phyloP scores from a whole-genome alignment of 148 eudicot genomes.

The Rhododendron griersonianum region DNA sequence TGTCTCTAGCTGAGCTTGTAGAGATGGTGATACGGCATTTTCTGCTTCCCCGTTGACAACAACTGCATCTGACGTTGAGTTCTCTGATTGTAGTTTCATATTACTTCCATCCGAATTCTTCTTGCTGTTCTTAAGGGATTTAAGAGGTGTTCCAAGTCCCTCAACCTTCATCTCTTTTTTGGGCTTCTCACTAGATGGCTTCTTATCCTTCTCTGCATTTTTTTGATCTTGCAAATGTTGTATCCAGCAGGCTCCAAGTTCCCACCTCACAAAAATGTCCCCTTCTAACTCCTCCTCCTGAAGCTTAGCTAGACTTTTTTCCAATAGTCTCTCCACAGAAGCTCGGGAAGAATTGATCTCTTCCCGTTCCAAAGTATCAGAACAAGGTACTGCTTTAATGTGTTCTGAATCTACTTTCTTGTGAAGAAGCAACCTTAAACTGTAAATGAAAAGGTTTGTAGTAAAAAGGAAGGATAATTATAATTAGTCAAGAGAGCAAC shows the following conservation, averaged over 20 bases:
- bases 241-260: slow-evolving; percentile 99
- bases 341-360: slow-evolving; percentile 43
- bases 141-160: slow-evolving; percentile 93
- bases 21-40: slow-evolving; percentile 27
- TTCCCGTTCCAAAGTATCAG: slow-evolving; percentile 38
- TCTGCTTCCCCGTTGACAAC: slow-evolving; percentile 32
- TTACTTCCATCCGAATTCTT: slow-evolving; percentile 55
- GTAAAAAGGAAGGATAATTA: background rate
- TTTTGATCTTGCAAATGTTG: slow-evolving; percentile 98
- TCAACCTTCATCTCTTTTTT: slow-evolving; percentile 93
- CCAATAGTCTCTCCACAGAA: slow-evolving; percentile 66
- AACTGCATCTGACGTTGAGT: slow-evolving; percentile 31
- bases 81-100: slow-evolving; percentile 32
- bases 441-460: slow-evolving; percentile 28
- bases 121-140: slow-evolving; percentile 74
- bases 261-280: slow-evolving; percentile 85
- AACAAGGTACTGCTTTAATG: slow-evolving; percentile 28
- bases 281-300: slow-evolving; percentile 58
- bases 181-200: slow-evolving; percentile 55
- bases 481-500: background rate
- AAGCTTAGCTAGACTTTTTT: slow-evolving; percentile 70
- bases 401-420: slow-evolving; percentile 49
- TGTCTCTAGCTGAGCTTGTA: slow-evolving; percentile 34
- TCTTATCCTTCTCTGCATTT: slow-evolving; percentile 80
- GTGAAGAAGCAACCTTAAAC: slow-evolving; percentile 92